Conservation (phyloP, 805 yeast genomes). For the Priceomyces melissophilus region DNA sequence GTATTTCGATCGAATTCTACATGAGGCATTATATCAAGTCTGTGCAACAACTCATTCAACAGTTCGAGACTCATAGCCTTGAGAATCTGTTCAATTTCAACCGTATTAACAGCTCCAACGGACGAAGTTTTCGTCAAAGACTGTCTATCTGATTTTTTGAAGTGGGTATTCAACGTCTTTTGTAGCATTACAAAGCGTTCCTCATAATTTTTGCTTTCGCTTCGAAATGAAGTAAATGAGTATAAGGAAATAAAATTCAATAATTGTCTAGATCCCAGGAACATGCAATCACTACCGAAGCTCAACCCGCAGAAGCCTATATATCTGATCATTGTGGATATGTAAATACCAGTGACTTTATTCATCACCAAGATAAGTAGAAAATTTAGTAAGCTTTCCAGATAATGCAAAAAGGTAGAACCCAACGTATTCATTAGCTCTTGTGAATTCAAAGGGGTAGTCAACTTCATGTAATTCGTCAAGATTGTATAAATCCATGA, state of each 20-base stretch:
- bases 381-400: slow-evolving; percentile 5
- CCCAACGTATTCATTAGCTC: neutral
- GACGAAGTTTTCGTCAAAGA: too few relatives aligned
- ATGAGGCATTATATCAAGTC: too few relatives aligned
- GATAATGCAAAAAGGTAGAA: slow-evolving; percentile 5
- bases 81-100: too few relatives aligned
- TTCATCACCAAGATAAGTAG: slow-evolving; percentile 2
- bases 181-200: slow-evolving; percentile 6
- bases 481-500: slow-evolving; percentile 7
- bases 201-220: neutral
- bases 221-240: too few relatives aligned
- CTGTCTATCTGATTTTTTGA: neutral
- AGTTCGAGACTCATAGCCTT: too few relatives aligned
- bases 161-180: slow-evolving; percentile 3
- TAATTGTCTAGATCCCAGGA: slow-evolving; percentile 3
- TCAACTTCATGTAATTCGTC: slow-evolving; percentile 4
- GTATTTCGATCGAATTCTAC: too few relatives aligned
- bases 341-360: neutral
- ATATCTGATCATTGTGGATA: neutral
- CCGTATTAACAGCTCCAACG: too few relatives aligned
- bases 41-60: too few relatives aligned
- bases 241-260: neutral
- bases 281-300: slow-evolving; percentile 1
- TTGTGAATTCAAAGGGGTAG: neutral
- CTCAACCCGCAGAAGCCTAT: neutral